Conservation (phyloP, 331 rosid genomes). For the Acacia concinna region DNA sequence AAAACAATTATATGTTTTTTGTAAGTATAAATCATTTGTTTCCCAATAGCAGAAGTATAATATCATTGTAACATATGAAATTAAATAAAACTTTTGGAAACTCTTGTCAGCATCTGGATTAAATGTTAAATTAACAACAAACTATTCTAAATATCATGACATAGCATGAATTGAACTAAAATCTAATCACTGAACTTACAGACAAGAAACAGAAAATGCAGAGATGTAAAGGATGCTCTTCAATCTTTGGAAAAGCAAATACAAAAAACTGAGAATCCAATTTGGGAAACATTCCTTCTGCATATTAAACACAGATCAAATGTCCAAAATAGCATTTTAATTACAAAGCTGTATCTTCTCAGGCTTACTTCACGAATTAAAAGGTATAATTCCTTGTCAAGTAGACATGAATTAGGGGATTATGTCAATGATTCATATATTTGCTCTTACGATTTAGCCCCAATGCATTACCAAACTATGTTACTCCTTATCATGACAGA, state of each 20-base stretch:
- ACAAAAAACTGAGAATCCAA: not conserved
- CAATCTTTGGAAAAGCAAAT: not conserved
- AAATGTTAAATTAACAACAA: not conserved
- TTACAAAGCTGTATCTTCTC: not conserved
- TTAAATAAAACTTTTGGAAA: constrained; percentile 2
- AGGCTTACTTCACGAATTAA: not conserved
- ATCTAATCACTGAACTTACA: constrained; percentile 11
- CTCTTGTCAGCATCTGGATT: constrained; percentile 10
- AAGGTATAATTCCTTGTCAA: not conserved
- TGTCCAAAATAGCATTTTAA: not conserved
- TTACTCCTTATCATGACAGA: not conserved
- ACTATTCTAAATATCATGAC: not conserved
- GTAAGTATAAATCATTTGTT: not conserved
- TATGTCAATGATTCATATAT: not conserved
- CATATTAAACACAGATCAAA: not conserved
- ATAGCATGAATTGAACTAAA: not conserved
- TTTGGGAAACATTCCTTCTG: not conserved
- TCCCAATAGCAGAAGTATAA: constrained; percentile 4
- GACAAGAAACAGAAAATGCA: not conserved
- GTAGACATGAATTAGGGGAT: not conserved
- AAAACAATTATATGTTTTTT: not conserved
- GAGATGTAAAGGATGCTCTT: not conserved
- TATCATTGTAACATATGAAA: not conserved
- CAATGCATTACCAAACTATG: not conserved
- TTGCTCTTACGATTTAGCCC: not conserved